Percentiles rank a stretch among this genome's conserved stretches.
These are phyloP conservation scores for Dalechampia spathulata DNA, from an alignment of 441 rosid genomes.

Conservation along the genomic window DNA sequence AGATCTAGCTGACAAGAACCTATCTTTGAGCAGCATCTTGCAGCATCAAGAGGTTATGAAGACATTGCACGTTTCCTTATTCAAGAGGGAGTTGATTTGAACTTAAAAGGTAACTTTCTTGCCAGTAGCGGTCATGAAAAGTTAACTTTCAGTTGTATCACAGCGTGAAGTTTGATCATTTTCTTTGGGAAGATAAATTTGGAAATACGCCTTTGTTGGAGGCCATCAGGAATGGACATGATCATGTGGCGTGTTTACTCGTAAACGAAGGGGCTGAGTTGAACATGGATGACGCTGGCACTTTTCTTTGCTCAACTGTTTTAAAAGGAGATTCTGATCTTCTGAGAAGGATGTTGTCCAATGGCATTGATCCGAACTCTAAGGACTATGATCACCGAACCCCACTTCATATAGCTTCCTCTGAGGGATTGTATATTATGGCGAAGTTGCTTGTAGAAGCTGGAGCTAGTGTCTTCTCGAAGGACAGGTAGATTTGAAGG, in stretches of 20 bases:
- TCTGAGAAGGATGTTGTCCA: constrained; percentile 57
- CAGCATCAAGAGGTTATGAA: constrained; percentile 76
- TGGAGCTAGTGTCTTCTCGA: constrained; percentile 69
- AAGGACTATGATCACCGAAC: constrained; percentile 82
- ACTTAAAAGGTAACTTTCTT: constrained; percentile 53
- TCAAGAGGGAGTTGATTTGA: constrained; percentile 51
- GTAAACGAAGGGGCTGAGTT: constrained; percentile 64
- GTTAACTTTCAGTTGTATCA: not conserved
- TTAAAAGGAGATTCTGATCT: constrained; percentile 69
- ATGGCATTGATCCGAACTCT: constrained; percentile 79
- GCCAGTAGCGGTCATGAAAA: not conserved
- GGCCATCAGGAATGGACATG: constrained; percentile 73
- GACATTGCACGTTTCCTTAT: constrained; percentile 63
- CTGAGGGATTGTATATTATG: constrained; percentile 72
- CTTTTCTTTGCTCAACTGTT: constrained; percentile 61
- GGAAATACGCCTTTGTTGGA: constrained; percentile 86
- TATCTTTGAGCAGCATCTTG: constrained; percentile 66
- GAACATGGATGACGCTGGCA: constrained; percentile 68
- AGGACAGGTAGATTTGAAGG: constrained; percentile 57
- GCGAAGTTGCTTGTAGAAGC: constrained; percentile 69
- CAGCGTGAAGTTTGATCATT: not conserved
- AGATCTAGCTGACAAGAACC: constrained; percentile 2
- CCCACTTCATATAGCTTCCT: constrained; percentile 87
- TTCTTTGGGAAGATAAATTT: constrained; percentile 53
- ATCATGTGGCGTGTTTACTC: constrained; percentile 53